Evolutionary conservation across 1,284 basidiomycete genomes (phyloP), one percentile per base, ranked within the genome.

Genomic region (Ceratobasidium sp.): DNA sequence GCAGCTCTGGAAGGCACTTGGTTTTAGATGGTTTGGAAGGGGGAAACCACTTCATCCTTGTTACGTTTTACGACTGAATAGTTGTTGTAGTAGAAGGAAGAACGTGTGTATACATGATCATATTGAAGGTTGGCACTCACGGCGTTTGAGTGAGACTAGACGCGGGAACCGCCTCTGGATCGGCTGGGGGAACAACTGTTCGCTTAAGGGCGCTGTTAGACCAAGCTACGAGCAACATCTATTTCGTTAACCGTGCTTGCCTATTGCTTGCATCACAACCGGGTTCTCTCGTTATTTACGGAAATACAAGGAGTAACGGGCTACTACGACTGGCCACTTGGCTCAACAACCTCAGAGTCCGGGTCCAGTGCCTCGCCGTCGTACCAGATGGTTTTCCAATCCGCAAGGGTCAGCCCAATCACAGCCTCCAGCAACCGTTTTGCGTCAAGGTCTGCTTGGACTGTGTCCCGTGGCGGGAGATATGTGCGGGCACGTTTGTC

Each of bases 41-140:
- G n/a, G 68, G 68, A 19, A 59, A 59, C 22, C 54, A 71, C 27
- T 48, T 49, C 14, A 49, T 71, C 31, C 43, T 59, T 16, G 68
- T 71, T 13, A 48, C 56, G 24, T 46, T 71, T 43, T 27, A 29
- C 46, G 41, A 71, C 19, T 58, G 41, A 71, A 29, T 56, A 11
- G 4, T 14, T 46, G 43, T 19, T 4, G 19, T n/a, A 14, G 43
- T 19, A 46, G 43, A 8, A 19, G 5, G 43, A n/a, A n/a, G n/a
- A n/a, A n/a, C n/a, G n/a, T n/a, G n/a, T n/a, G n/a, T n/a, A n/a
- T n/a, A n/a, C n/a, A n/a, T n/a, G n/a, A 37, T 37, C 34, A 37
- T 37, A 9, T 37, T 37, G 9, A 37, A 37, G 9, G 34, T 37
- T 37, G 34, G 9, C 34, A 37, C 34, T 37, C n/a, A n/a, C 34